Percentiles rank a stretch among this genome's conserved stretches.
Evolutionary conservation across 2,329 filamentous ascomycete species (phyloP).

Genomic region (Colletotrichum neosansevieriae): DNA sequence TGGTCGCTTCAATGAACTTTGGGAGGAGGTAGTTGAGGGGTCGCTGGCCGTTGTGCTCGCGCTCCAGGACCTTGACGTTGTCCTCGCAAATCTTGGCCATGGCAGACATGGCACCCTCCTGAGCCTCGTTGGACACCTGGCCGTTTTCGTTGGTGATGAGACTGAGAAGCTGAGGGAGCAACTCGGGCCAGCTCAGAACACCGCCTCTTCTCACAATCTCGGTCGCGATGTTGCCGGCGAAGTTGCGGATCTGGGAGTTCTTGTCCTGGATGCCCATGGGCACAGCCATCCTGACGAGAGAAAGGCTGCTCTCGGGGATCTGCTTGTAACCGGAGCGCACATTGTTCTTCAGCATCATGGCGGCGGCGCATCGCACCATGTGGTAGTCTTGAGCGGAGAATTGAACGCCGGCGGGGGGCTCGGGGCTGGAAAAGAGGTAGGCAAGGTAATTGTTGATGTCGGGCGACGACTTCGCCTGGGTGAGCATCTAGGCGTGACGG

Average conservation of each 20-base stretch:
- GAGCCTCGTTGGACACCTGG: slow-evolving; percentile 75
- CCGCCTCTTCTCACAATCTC: slow-evolving; percentile 89
- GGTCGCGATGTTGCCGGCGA: slow-evolving; percentile 93
- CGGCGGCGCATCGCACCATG: slow-evolving; percentile 86
- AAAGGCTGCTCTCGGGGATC: slow-evolving; percentile 79
- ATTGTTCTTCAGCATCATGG: slow-evolving; percentile 96
- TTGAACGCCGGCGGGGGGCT: slow-evolving; percentile 70
- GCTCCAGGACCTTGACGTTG: slow-evolving; percentile 86
- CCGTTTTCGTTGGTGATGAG: slow-evolving; percentile 81
- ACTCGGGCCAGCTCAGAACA: slow-evolving; percentile 89
- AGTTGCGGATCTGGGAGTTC: slow-evolving; percentile 85
- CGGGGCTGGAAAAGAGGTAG: slow-evolving; percentile 83
- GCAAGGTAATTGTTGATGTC: slow-evolving; percentile 98
- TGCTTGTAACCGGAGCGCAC: slow-evolving; percentile 80
- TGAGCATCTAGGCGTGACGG: slow-evolving; percentile 78
- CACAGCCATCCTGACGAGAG: slow-evolving; percentile 83
- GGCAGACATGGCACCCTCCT: slow-evolving; percentile 94
- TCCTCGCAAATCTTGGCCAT: slow-evolving; percentile 97
- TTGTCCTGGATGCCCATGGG: slow-evolving; percentile 85
- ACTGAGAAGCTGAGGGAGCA: slow-evolving; percentile 84
- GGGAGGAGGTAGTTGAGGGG: slow-evolving; percentile 91
- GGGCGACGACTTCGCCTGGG: slow-evolving; percentile 86
- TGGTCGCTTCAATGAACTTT: slow-evolving; percentile 88
- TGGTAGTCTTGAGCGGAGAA: slow-evolving; percentile 74
- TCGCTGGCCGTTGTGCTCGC: slow-evolving; percentile 88